Evolutionary conservation across 2,329 filamentous ascomycete species (phyloP).

Genomic region (Microdochium paspali): DNA sequence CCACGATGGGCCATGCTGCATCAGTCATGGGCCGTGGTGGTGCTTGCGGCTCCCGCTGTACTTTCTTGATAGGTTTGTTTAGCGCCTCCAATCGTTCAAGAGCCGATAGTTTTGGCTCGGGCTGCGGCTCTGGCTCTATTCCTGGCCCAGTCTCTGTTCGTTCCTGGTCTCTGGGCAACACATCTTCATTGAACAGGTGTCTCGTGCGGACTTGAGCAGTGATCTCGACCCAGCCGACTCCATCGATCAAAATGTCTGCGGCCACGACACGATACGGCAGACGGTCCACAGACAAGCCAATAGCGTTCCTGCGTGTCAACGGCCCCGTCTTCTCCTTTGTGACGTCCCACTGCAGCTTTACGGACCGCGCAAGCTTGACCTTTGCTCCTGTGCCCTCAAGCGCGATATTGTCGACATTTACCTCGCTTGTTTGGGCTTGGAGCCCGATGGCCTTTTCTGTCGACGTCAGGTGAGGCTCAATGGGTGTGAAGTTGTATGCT

Average conservation of each 20-base stretch:
- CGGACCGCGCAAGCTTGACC: constrained; percentile 64
- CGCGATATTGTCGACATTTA: constrained; percentile 55
- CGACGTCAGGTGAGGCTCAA: constrained; percentile 66
- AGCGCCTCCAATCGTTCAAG: constrained; percentile 10
- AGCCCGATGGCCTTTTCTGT: constrained; percentile 72
- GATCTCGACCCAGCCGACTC: constrained; percentile 88
- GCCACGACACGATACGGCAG: constrained; percentile 75
- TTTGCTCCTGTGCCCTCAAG: constrained; percentile 44
- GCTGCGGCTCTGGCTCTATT: constrained; percentile 7
- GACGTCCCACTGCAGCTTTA: constrained; percentile 71
- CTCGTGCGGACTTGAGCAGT: constrained; percentile 67
- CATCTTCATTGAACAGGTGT: constrained; percentile 26
- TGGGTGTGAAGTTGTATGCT: constrained; percentile 77
- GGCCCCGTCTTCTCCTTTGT: constrained; percentile 71
- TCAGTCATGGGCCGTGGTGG: constrained; percentile 12
- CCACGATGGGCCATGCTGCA: constrained; percentile 58
- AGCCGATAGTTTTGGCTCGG: constrained; percentile 8
- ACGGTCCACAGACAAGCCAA: constrained; percentile 52
- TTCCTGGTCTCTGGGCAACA: constrained; percentile 2
- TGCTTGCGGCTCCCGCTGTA: constrained; percentile 4
- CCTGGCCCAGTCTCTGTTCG: constrained; percentile 7
- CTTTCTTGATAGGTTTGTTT: constrained; percentile 7
- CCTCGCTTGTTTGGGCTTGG: constrained; percentile 52
- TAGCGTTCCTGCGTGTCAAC: constrained; percentile 53
- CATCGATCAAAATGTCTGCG: constrained; percentile 81